phyloP scores from a whole-genome alignment of 129 eudicot species.

The Pulicaria dysenterica region DNA sequence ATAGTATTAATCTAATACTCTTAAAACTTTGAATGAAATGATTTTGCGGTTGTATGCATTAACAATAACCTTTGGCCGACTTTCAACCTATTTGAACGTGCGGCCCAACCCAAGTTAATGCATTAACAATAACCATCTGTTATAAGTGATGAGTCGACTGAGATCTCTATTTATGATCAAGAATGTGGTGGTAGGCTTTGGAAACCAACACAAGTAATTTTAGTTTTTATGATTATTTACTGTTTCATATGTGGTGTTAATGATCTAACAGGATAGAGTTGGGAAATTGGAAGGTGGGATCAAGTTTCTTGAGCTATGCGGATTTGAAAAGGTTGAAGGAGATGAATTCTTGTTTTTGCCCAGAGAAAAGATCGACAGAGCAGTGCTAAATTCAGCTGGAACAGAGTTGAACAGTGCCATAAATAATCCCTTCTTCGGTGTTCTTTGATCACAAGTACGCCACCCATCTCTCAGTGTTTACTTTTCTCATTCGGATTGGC shows the following conservation, averaged over 20 bases:
- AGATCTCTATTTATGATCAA: too few relatives aligned
- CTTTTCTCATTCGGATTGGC: not conserved
- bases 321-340: conserved; percentile 73
- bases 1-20: too few relatives aligned
- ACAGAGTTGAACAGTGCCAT: conserved; percentile 72
- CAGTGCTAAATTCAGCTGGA: conserved; percentile 71
- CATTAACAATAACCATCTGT: too few relatives aligned
- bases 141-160: too few relatives aligned
- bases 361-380: conserved; percentile 72
- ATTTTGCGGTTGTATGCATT: not conserved
- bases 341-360: conserved; percentile 80
- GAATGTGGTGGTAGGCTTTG: too few relatives aligned
- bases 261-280: conserved; percentile 65
- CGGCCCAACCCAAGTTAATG: too few relatives aligned
- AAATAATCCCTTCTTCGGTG: conserved; percentile 84
- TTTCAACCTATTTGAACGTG: too few relatives aligned
- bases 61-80: too few relatives aligned
- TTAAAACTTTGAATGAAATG: too few relatives aligned
- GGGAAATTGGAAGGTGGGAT: conserved; percentile 80
- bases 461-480: not conserved
- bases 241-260: not conserved
- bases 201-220: too few relatives aligned
- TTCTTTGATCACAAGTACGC: conserved; percentile 43
- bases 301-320: conserved; percentile 82
- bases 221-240: not conserved